Conservation (phyloP, 2,329 filamentous ascomycete species). For the Xylariaceae sp. region DNA sequence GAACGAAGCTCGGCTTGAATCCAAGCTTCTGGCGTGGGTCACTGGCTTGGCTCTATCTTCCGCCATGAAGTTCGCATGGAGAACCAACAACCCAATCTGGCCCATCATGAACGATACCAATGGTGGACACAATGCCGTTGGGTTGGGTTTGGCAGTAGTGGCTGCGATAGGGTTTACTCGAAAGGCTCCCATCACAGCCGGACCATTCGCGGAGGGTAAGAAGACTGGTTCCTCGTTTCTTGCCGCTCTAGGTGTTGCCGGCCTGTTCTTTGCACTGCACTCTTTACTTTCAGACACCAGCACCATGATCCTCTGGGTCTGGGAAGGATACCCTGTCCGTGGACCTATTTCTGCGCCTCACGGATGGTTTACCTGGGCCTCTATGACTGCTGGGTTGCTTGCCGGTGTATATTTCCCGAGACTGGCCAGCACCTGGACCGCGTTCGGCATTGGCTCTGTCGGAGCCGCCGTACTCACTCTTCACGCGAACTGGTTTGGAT, state of each 20-base stretch:
- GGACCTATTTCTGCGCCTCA: conserved; percentile 88
- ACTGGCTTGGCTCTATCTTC: conserved; percentile 80
- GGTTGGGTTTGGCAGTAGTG: conserved; percentile 68
- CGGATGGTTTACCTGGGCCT: conserved; percentile 76
- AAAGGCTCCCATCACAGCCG: conserved; percentile 47
- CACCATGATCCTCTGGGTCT: conserved; percentile 98
- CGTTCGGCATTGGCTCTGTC: conserved; percentile 70
- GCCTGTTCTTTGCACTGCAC: conserved; percentile 82
- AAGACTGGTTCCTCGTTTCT: conserved; percentile 63
- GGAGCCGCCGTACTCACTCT: conserved; percentile 75
- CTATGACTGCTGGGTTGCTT: conserved; percentile 78
- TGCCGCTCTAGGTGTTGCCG: conserved; percentile 72
- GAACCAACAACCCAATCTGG: conserved; percentile 96
- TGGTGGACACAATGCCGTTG: conserved; percentile 86
- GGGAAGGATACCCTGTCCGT: conserved; percentile 89
- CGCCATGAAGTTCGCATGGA: conserved; percentile 85
- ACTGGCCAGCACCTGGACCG: conserved; percentile 70
- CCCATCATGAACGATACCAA: conserved; percentile 85
- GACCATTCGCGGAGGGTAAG: conserved; percentile 30
- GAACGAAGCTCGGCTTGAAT: conserved; percentile 71
- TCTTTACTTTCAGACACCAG: conserved; percentile 93
- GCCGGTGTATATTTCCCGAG: conserved; percentile 69
- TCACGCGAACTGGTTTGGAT: conserved; percentile 80
- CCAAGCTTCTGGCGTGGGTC: conserved; percentile 72
- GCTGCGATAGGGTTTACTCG: conserved; percentile 73